Evolutionary conservation across 2,329 filamentous ascomycete species (phyloP).

Genomic region (Plectosphaerella cucumerina): DNA sequence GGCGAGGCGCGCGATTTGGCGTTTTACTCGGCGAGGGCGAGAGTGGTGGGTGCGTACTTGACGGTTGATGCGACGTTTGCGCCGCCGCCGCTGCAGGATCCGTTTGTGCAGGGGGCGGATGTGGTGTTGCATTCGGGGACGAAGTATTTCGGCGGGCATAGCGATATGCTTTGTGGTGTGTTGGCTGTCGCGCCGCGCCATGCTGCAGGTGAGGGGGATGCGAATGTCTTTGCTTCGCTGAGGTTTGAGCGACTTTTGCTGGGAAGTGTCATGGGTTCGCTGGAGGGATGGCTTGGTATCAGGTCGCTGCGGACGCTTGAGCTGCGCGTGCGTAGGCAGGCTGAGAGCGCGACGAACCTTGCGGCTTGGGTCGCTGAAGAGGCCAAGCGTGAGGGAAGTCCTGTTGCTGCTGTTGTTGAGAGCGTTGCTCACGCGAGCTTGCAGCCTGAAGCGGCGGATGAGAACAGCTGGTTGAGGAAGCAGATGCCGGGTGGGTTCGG

Average conservation of each 20-base stretch:
- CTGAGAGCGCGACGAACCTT: conserved; percentile 62
- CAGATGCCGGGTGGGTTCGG: conserved; percentile 94
- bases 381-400: conserved; percentile 21
- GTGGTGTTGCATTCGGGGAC: conserved; percentile 89
- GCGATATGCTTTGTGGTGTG: conserved; percentile 86
- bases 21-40: conserved; percentile 68
- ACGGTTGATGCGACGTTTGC: conserved; percentile 91
- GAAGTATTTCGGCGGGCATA: conserved; percentile 96
- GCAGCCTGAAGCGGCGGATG: conserved; percentile 56
- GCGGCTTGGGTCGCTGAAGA: conserved; percentile 66
- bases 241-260: conserved; percentile 68
- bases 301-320: conserved; percentile 82
- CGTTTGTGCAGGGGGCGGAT: conserved; percentile 77
- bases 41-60: conserved; percentile 66
- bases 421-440: conserved; percentile 74
- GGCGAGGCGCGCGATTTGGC: conserved; percentile 74
- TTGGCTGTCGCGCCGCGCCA: conserved; percentile 58
- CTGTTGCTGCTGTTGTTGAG: conserved; percentile 50
- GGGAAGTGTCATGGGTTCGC: conserved; percentile 79
- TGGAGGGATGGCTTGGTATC: conserved; percentile 91
- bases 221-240: conserved; percentile 51
- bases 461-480: conserved; percentile 66
- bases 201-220: conserved; percentile 27
- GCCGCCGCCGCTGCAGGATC: conserved; percentile 83
- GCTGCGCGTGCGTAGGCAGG: conserved; percentile 75